Evolutionary conservation across 768 basidiomycete genomes (phyloP), one percentile per base, ranked within the genome.

Genomic region (Leccinellum luteum): DNA sequence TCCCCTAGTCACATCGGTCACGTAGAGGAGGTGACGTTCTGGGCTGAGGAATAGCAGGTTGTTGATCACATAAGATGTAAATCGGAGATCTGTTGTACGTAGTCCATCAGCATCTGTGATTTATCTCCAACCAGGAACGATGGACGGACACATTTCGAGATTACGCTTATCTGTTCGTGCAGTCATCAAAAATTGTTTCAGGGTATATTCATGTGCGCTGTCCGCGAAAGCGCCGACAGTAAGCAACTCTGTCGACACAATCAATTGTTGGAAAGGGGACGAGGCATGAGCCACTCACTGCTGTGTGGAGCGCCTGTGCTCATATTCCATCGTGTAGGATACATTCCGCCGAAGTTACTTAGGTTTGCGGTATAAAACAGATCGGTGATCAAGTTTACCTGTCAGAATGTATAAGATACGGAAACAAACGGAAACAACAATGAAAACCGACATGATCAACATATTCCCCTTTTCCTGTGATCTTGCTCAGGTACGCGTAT

Each of bases 401-500:
- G 54, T 30, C 48, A 52, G 3, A n/a, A 13, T 3, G 3, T 6
- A 9, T 55, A 27, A 32, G 30, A n/a, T 25, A 23, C n/a, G 41
- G 19, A 12, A 3, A 14, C 1, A 15, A 21, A 50, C 3, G 4
- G 12, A 14, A 23, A 51, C 15, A 28, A 23, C 12, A 12, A 41
- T 0, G n/a, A 54, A 25, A 14, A 73, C 81, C 3, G 58, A 85
- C 87, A 49, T 76, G 78, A 48, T 82, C 77, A 54, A 79, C 83
- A 63, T 86, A 85, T 44, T 81, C 79, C 54, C 80, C 79, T 63
- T 88, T 86, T 0, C 87, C 89, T 0, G 91, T 92, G 25, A 86
- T 69, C 63, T 90, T 86, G 4, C 89, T 89, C 4, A 95, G 79
- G 63, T 94, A 93, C 56, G 88, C 83, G 66, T 94, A 90, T 72